Percentiles rank a stretch among this genome's conserved stretches.
Conservation (phyloP, 495 filamentous ascomycete genomes). For the Alectoria sarmentosa region DNA sequence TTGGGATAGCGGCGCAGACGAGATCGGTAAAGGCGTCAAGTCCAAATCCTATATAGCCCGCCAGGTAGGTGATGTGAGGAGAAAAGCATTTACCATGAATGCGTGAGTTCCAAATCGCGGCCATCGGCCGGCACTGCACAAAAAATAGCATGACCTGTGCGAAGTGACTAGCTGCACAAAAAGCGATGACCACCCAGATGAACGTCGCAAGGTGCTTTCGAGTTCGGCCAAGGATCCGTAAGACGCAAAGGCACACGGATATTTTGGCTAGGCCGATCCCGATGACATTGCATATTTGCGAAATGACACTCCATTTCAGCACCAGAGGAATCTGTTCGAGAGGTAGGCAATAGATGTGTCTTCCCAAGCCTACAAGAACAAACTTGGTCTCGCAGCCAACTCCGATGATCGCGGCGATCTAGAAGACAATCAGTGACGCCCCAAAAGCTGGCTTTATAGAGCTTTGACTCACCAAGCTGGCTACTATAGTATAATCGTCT, state of each 20-base stretch:
- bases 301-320: constrained; percentile 22
- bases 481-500: constrained; percentile 25
- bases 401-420: constrained; percentile 21
- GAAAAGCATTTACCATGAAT: constrained; percentile 24
- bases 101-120: constrained; percentile 23
- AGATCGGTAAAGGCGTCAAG: constrained; percentile 27
- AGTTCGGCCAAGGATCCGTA: constrained; percentile 23
- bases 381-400: constrained; percentile 20
- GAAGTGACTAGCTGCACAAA: constrained; percentile 22
- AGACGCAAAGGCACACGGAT: constrained; percentile 25
- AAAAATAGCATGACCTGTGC: constrained; percentile 25
- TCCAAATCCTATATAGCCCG: constrained; percentile 26
- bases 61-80: constrained; percentile 21
- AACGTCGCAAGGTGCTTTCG: constrained; percentile 18
- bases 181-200: constrained; percentile 24
- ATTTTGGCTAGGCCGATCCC: constrained; percentile 28
- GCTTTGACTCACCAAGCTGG: constrained; percentile 21
- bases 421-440: background rate
- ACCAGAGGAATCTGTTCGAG: constrained; percentile 14
- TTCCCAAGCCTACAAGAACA: constrained; percentile 20
- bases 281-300: constrained; percentile 25
- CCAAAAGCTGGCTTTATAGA: background rate
- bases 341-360: constrained; percentile 25
- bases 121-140: constrained; percentile 26
- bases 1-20: constrained; percentile 25